Evolutionary conservation across 208 protist genomes (phyloP).

Genomic region (Wallacemonas sp.): DNA sequence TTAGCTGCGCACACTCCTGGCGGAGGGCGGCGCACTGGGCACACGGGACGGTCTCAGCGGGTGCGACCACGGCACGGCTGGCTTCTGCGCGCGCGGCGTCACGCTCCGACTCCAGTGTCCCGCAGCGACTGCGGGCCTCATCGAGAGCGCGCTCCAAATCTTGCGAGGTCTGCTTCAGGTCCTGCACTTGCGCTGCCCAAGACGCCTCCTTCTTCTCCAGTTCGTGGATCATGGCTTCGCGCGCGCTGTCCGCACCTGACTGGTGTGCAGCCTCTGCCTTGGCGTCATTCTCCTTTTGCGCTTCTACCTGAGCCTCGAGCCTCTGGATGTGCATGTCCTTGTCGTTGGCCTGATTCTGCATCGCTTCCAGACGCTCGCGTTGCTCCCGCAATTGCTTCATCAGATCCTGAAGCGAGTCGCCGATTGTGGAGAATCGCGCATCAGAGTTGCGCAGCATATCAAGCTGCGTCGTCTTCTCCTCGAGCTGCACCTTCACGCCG

Average conservation of each 20-base stretch:
- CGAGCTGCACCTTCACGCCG: constrained; percentile 28
- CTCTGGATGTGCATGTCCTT: constrained; percentile 29
- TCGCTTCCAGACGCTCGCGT: constrained; percentile 28
- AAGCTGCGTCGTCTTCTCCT: constrained; percentile 47
- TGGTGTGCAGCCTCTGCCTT: constrained; percentile 16
- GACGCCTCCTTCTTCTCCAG: constrained; percentile 12
- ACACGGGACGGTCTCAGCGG: neutral
- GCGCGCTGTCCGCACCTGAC: neutral
- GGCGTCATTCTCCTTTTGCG: constrained; percentile 11
- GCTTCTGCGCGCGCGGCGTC: neutral
- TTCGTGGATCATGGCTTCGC: neutral
- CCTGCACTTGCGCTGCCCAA: neutral
- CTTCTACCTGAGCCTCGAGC: constrained; percentile 17
- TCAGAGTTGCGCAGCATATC: constrained; percentile 27
- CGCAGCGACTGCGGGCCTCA: neutral
- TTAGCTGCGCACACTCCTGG: constrained; percentile 3
- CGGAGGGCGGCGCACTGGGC: neutral
- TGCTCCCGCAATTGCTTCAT: constrained; percentile 27
- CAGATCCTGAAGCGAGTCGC: constrained; percentile 31
- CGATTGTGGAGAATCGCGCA: constrained; percentile 45
- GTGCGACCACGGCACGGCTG: neutral
- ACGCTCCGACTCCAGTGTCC: neutral
- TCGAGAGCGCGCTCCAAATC: neutral
- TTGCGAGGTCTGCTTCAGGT: neutral
- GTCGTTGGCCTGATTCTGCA: constrained; percentile 16